A percentile compares a stretch with the other conserved stretches of the same genome.
Conservation (phyloP, 2,329 filamentous ascomycete genomes). For the Coniochaeta prunicola region DNA sequence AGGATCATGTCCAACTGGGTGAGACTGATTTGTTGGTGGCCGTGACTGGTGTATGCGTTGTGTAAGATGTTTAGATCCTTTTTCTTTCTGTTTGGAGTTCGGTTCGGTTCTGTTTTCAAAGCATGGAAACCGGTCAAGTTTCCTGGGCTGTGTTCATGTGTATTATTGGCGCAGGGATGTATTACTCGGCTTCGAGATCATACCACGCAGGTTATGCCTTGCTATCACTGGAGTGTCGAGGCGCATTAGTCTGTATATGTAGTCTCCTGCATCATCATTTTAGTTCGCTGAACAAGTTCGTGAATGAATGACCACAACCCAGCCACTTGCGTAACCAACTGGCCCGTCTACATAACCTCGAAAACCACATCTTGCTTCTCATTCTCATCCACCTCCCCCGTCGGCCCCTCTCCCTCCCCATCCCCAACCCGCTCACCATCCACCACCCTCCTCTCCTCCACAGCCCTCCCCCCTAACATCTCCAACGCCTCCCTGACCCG, state of each 20-base stretch:
- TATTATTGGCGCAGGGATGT: too few species aligned
- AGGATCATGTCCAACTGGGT: too few species aligned
- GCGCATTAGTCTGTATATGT: neutral
- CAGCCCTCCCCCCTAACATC: neutral
- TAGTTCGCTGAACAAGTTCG: neutral
- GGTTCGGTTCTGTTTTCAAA: neutral
- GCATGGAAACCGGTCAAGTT: neutral
- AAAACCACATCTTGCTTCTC: neutral
- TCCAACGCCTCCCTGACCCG: slow-evolving; percentile 1
- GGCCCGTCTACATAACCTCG: neutral
- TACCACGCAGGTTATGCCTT: neutral
- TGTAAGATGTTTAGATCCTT: neutral
- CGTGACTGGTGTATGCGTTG: neutral
- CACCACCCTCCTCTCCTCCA: neutral
- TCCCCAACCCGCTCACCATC: neutral
- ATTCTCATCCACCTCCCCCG: neutral
- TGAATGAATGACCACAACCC: neutral
- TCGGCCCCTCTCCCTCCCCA: neutral
- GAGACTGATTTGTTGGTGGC: neutral
- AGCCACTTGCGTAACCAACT: neutral
- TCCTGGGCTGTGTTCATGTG: neutral
- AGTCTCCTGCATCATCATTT: neutral
- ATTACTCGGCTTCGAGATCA: too few species aligned
- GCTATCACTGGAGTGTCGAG: neutral
- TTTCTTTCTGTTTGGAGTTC: neutral